Conservation (phyloP, 169 alveolate genomes). For the Cyclospora cayetanensis region DNA sequence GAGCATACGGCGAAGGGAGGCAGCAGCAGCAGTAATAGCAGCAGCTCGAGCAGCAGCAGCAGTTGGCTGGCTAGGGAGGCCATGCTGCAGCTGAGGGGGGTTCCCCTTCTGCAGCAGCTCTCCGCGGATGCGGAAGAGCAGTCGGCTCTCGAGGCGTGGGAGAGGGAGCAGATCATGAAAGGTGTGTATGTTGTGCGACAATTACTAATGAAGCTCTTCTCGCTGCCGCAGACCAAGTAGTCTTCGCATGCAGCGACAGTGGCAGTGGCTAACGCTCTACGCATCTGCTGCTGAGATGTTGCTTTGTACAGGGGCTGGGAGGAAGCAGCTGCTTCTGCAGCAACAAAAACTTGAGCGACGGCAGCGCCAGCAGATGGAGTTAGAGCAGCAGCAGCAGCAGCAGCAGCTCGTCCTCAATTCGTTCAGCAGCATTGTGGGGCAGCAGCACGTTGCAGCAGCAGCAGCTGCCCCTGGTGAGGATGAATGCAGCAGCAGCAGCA, state of each 20-base stretch:
- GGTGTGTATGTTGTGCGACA: constrained; percentile 4
- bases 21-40: neutral
- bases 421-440: neutral
- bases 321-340: constrained; percentile 41
- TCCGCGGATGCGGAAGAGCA: constrained; percentile 4
- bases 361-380: constrained; percentile 16
- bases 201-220: too few relatives aligned
- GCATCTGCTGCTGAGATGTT: neutral
- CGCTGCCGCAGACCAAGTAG: too few relatives aligned
- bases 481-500: neutral
- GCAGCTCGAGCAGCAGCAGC: constrained; percentile 8
- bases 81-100: constrained; percentile 35
- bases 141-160: constrained; percentile 13
- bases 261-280: neutral
- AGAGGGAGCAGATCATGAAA: constrained; percentile 18
- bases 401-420: neutral
- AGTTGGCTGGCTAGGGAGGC: constrained; percentile 17
- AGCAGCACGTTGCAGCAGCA: neutral
- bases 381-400: constrained; percentile 12
- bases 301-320: constrained; percentile 3
- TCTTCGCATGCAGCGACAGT: neutral
- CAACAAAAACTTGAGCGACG: constrained; percentile 19
- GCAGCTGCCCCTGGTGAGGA: neutral
- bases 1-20: too few relatives aligned
- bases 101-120: constrained; percentile 18